Base-by-base conservation (phyloP, 1,284 basidiomycete species). In the Ganoderma resinaceum region DNA sequence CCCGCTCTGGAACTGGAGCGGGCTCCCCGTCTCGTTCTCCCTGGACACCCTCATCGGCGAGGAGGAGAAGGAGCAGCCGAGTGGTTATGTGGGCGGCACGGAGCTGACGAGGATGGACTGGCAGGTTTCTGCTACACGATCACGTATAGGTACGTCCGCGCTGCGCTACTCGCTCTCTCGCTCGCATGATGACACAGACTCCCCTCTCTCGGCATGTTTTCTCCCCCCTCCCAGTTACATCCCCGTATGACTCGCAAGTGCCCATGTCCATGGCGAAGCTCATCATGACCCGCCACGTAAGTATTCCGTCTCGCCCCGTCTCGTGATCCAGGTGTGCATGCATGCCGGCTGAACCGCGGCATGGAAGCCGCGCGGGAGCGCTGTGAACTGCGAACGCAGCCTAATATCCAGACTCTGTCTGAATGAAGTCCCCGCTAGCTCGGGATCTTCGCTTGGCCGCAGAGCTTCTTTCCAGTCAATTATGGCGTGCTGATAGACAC, bases 241-340 rank as follows among this genome's bases (percentile, higher is more conserved):
- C 72, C 18, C 73, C 74, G 37, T 75, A 73, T 42, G 75, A 75
- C 57, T 68, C 76, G 68, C 77, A 76, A 71, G 73, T 69, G 31
- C 79, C 79, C 57, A 68, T 79, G 71, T 80, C 79, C 49, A 80
- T 80, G 79, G 79, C 79, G 40, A 80, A 80, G 68, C 73, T 80
- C 65, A 80, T 80, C 67, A 80, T 80, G 78, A 77, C 77, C 60
- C 75, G 78, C 75, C 79, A 80, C 72, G 79, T 80, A 74, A 71
- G 78, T 78, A 69, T 60, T 66, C 31, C 14, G 2, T 60, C 37
- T 40, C 35, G 37, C 62, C 35, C 38, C 8, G 62, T 72, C 73
- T 63, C 63, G 73, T 74, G 74, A 72, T 66, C 31, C 6, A 20
- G 18, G 20, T n/a, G 49, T 60, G 46, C 63, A 55, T 43, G 66